phyloP scores from a whole-genome alignment of 306 rosid species.

The Lupinus albus region DNA sequence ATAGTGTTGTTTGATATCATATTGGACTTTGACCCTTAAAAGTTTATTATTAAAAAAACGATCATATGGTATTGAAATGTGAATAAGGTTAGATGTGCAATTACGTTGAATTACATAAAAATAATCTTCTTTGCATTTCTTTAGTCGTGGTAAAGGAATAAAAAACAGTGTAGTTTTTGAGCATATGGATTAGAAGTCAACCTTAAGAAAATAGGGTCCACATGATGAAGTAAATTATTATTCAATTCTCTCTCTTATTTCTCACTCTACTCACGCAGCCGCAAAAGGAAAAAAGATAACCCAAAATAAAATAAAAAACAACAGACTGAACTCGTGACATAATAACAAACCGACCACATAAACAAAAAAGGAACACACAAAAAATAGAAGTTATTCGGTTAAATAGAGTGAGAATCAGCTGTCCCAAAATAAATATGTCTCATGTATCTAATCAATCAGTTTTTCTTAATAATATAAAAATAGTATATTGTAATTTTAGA shows the following conservation, averaged over 20 bases:
- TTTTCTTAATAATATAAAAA: no score
- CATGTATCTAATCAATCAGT: no score
- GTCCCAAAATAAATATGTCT: no score
- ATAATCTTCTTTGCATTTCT: background rate
- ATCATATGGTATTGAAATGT: conserved; percentile 1
- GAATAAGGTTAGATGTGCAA: conserved; percentile 7
- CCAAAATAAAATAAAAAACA: background rate
- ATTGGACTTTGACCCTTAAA: no score
- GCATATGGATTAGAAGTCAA: conserved; percentile 40
- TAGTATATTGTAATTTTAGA: no score
- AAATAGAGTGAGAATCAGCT: no score
- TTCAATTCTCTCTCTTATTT: background rate
- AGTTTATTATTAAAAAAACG: background rate
- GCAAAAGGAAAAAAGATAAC: conserved; percentile 23
- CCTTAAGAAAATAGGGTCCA: conserved; percentile 38
- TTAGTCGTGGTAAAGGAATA: conserved; percentile 11
- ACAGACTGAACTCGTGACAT: conserved; percentile 29
- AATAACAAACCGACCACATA: conserved; percentile 51
- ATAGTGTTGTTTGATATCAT: no score
- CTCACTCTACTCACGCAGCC: conserved; percentile 38
- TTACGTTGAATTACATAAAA: no score
- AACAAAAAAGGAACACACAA: background rate
- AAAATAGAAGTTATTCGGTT: conserved; percentile 32
- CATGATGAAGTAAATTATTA: conserved; percentile 15
- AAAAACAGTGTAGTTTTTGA: conserved; percentile 22